These are phyloP conservation scores for Mycena kentingensis DNA, from an alignment of 768 basidiomycete genomes.

Conservation along the genomic window DNA sequence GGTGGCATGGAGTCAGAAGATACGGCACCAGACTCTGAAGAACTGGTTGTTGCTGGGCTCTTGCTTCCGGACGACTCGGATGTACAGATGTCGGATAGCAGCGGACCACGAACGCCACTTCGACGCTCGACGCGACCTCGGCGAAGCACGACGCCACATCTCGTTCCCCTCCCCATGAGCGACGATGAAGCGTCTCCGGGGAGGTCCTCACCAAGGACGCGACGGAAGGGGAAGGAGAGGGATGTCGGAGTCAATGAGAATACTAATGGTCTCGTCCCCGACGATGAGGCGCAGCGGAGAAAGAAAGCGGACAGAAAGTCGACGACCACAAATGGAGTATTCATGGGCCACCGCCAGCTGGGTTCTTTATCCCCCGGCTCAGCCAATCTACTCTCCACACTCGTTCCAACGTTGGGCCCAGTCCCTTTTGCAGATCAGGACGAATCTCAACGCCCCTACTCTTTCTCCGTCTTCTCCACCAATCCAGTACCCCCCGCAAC, in stretches of 20 bases:
- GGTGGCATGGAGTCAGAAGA: not conserved
- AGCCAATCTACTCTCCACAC: constrained; percentile 40
- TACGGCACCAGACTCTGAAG: constrained; percentile 9
- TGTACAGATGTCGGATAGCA: constrained; percentile 1
- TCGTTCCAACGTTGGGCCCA: constrained; percentile 31
- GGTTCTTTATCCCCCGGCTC: constrained; percentile 66
- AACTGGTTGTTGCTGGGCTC: constrained; percentile 21
- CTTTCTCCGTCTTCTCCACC: constrained; percentile 14
- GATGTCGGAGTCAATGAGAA: constrained; percentile 1
- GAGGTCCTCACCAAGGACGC: constrained; percentile 3
- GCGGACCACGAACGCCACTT: constrained; percentile 30
- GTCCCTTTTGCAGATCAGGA: constrained; percentile 22
- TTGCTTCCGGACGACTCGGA: constrained; percentile 1
- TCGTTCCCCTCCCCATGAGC: constrained; percentile 18
- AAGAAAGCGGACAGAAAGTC: constrained; percentile 18
- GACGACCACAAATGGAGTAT: constrained; percentile 14
- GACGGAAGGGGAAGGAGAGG: constrained; percentile 13
- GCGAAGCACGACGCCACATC: constrained; percentile 35
- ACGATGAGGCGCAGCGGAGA: constrained; percentile 12
- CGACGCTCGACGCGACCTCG: constrained; percentile 44
- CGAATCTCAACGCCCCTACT: constrained; percentile 10
- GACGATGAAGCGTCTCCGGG: constrained; percentile 9
- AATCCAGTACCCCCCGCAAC: constrained; percentile 14
- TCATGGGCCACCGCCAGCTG: constrained; percentile 44
- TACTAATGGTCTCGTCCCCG: not conserved